These are phyloP conservation scores for Prunus kanzakura DNA, from an alignment of 306 rosid species.

Conservation along the genomic window DNA sequence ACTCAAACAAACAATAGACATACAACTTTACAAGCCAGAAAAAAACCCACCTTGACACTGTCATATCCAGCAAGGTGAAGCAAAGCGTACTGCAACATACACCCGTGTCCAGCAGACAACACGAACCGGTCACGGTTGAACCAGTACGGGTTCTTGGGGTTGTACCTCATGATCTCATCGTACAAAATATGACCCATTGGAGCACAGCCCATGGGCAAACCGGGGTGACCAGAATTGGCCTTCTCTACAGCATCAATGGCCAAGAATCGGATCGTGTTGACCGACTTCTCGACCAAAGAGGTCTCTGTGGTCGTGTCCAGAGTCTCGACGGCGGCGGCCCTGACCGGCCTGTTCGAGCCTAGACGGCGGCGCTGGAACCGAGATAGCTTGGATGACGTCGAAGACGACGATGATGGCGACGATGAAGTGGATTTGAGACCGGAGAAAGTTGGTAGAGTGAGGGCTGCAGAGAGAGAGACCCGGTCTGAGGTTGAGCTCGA, in stretches of 20 bases:
- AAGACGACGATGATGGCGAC: conserved; percentile 11
- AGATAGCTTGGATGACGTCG: conserved; percentile 16
- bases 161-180: conserved; percentile 84
- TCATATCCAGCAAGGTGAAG: conserved; percentile 96
- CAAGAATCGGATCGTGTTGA: conserved; percentile 88
- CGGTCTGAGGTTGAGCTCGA: conserved; percentile 46
- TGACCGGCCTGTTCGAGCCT: conserved; percentile 16
- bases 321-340: conserved; percentile 52
- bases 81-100: conserved; percentile 93
- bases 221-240: conserved; percentile 97
- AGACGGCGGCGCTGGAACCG: conserved; percentile 18
- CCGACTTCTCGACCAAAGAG: conserved; percentile 69
- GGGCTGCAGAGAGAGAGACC: conserved; percentile 50
- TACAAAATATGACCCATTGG: conserved; percentile 89
- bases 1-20: neutral
- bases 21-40: neutral
- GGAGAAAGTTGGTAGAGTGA: conserved; percentile 51
- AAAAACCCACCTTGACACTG: conserved; percentile 56
- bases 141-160: conserved; percentile 92
- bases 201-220: conserved; percentile 97
- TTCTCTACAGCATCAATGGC: conserved; percentile 87
- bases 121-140: conserved; percentile 96
- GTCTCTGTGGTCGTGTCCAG: conserved; percentile 46
- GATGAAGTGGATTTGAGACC: conserved; percentile 53
- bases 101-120: conserved; percentile 92